phyloP scores from a whole-genome alignment of 148 eudicot genomes.

The Polygonum maritimum region DNA sequence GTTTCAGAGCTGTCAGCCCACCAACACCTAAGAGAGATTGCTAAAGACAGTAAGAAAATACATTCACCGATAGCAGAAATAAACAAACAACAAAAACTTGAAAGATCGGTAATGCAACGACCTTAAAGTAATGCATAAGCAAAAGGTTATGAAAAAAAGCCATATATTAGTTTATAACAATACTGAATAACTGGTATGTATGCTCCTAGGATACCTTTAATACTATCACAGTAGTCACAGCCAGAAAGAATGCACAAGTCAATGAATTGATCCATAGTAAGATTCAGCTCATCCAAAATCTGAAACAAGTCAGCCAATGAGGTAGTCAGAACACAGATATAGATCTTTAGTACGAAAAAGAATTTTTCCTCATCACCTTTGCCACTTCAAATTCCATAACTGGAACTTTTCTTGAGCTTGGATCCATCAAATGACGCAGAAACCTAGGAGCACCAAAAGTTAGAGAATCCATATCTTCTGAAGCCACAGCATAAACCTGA shows the following conservation, averaged over 20 bases:
- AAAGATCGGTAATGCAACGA: neutral
- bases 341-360: neutral
- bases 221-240: constrained; percentile 94
- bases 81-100: neutral
- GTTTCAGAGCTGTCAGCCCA: constrained; percentile 84
- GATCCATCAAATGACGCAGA: constrained; percentile 98
- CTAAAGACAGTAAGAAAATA: neutral
- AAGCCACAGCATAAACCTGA: constrained; percentile 95
- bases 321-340: neutral
- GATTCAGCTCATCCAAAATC: constrained; percentile 83
- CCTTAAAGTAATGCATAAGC: neutral
- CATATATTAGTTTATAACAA: neutral
- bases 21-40: constrained; percentile 8
- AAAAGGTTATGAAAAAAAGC: neutral
- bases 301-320: constrained; percentile 22
- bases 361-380: constrained; percentile 39
- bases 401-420: constrained; percentile 89
- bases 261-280: constrained; percentile 96
- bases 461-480: constrained; percentile 97
- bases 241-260: constrained; percentile 98
- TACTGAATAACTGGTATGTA: neutral
- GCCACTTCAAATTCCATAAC: constrained; percentile 96
- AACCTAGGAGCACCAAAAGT: constrained; percentile 96
- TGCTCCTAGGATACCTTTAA: constrained; percentile 46
- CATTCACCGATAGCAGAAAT: neutral